Evolutionary conservation across 768 basidiomycete species (phyloP).

Genomic region (Kwoniella dendrophila): DNA sequence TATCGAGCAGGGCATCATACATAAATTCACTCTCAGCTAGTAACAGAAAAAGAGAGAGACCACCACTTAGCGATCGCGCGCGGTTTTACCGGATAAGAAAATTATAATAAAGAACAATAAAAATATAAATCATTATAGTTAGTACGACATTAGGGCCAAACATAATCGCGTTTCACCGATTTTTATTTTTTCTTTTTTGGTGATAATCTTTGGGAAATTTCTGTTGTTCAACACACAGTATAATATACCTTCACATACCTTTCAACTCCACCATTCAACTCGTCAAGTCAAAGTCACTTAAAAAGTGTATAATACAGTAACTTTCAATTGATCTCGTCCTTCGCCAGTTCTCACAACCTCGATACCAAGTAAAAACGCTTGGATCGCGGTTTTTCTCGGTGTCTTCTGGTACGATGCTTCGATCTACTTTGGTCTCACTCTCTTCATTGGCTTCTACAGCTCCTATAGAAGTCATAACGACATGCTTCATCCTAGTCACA

Average conservation of each 20-base stretch:
- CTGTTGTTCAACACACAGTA: slow-evolving; percentile 14
- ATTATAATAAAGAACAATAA: too few relatives aligned
- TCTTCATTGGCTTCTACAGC: slow-evolving; percentile 51
- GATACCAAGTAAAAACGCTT: neutral
- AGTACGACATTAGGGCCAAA: too few relatives aligned
- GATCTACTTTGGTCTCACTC: slow-evolving; percentile 44
- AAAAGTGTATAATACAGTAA: neutral
- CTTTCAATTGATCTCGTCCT: neutral
- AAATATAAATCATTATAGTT: too few relatives aligned
- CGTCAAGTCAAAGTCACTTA: neutral
- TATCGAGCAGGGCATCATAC: too few relatives aligned
- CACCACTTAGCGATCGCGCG: too few relatives aligned
- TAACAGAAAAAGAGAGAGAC: too few relatives aligned
- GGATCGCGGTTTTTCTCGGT: neutral
- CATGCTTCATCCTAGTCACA: slow-evolving; percentile 83
- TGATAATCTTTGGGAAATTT: neutral
- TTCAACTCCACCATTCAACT: too few relatives aligned
- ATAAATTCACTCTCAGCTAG: too few relatives aligned
- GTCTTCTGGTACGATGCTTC: slow-evolving; percentile 31
- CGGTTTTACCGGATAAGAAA: too few relatives aligned
- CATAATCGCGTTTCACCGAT: slow-evolving; percentile 16
- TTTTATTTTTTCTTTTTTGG: neutral
- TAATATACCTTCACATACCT: neutral
- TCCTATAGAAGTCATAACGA: slow-evolving; percentile 77
- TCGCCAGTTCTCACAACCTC: neutral